Conservation (phyloP, 1,284 basidiomycete genomes). For the Malassezia japonica region DNA sequence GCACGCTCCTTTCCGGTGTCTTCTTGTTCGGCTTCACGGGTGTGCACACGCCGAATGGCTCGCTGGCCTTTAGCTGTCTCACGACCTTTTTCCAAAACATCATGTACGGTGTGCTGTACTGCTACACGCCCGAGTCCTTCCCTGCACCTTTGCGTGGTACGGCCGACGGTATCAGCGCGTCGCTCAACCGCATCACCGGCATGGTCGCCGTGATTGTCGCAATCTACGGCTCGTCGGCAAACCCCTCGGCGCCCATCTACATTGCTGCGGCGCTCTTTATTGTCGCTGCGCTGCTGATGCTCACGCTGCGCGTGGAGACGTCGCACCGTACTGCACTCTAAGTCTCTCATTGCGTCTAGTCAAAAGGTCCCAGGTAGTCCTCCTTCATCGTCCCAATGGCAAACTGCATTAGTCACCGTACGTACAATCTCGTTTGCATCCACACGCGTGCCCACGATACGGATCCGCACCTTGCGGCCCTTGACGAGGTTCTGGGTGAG, state of each 20-base stretch:
- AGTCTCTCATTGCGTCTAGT: constrained; percentile 18
- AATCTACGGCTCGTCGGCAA: constrained; percentile 24
- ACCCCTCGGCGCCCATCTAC: constrained; percentile 25
- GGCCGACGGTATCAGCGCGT: constrained; percentile 40
- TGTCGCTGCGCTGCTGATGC: constrained; percentile 27
- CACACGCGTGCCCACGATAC: constrained; percentile 91
- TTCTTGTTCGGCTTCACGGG: constrained; percentile 45
- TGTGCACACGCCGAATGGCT: constrained; percentile 24
- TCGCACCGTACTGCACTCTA: constrained; percentile 8
- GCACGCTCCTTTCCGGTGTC: constrained; percentile 40
- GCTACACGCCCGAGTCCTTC: constrained; percentile 41
- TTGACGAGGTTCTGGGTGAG: constrained; percentile 56
- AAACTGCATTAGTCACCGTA: constrained; percentile 21
- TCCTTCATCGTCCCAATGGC: constrained; percentile 47
- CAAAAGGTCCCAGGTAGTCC: constrained; percentile 41
- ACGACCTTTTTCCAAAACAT: constrained; percentile 32
- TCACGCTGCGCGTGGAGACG: constrained; percentile 36
- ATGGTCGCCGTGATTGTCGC: constrained; percentile 40
- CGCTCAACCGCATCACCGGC: constrained; percentile 41
- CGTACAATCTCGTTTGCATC: constrained; percentile 80
- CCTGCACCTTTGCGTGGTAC: constrained; percentile 45
- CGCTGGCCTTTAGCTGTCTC: constrained; percentile 40
- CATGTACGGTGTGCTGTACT: constrained; percentile 40
- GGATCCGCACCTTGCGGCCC: constrained; percentile 79
- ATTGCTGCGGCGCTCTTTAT: constrained; percentile 37